Percentiles rank a stretch among this genome's conserved stretches.
phyloP scores from a whole-genome alignment of 805 yeast species.

The Sugiyamaella valdiviana region DNA sequence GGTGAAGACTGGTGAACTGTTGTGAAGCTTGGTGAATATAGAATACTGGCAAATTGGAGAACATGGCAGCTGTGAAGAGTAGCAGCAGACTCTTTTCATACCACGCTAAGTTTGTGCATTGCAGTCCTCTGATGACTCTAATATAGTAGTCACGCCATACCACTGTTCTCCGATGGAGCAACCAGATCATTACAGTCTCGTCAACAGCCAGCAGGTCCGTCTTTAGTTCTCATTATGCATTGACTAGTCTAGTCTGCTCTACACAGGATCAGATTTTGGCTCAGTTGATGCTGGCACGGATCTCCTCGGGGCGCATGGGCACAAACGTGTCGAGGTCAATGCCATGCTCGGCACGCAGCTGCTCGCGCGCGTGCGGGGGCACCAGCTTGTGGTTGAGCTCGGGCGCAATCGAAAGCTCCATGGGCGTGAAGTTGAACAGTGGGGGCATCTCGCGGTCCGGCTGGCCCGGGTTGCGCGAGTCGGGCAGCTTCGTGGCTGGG shows the following conservation, averaged over 20 bases:
- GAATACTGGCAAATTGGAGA: no score
- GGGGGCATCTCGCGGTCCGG: slow-evolving; percentile 71
- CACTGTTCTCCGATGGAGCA: no score
- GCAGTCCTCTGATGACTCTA: no score
- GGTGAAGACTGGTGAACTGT: no score
- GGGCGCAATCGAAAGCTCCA: slow-evolving; percentile 46
- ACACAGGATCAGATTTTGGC: background rate
- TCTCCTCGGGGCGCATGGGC: slow-evolving; percentile 38
- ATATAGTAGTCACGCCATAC: no score
- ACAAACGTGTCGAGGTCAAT: slow-evolving; percentile 51
- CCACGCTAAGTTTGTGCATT: no score
- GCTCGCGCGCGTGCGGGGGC: slow-evolving; percentile 40
- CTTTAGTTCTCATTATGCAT: background rate
- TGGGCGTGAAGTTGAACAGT: slow-evolving; percentile 69
- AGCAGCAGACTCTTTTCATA: no score
- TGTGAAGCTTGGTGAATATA: no score
- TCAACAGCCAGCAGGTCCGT: no score
- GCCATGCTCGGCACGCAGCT: slow-evolving; percentile 26
- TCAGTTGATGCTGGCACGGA: slow-evolving; percentile 15
- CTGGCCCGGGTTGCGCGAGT: slow-evolving; percentile 46
- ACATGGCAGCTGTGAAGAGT: no score
- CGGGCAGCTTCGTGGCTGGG: slow-evolving; percentile 37
- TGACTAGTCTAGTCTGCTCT: background rate
- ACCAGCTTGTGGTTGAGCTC: slow-evolving; percentile 35
- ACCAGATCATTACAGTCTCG: background rate